Percentiles rank a stretch among this genome's conserved stretches.
Conservation (phyloP, 306 rosid genomes). For the Quercus suber region DNA sequence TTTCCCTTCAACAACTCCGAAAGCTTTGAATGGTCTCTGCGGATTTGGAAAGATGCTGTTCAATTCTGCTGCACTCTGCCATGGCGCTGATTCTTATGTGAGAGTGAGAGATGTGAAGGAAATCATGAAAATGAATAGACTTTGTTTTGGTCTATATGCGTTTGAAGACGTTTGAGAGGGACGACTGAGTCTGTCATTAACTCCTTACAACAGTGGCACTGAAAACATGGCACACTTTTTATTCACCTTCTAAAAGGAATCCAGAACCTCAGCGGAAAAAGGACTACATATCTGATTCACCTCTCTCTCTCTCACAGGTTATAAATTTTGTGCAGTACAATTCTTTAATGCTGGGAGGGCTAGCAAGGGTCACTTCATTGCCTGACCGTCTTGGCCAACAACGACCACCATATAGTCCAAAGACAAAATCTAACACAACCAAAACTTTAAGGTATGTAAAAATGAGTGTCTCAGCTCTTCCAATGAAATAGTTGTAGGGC, state of each 20-base stretch:
- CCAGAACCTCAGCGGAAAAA: slow-evolving; percentile 34
- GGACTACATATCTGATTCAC: slow-evolving; percentile 1
- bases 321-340: slow-evolving; percentile 24
- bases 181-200: slow-evolving; percentile 68
- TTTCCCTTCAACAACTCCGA: slow-evolving; percentile 10
- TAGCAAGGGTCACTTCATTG: slow-evolving; percentile 11
- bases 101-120: slow-evolving; percentile 10
- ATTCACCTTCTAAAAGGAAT: slow-evolving; percentile 43
- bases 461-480: slow-evolving; percentile 25
- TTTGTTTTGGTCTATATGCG: slow-evolving; percentile 58
- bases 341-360: slow-evolving; percentile 28
- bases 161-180: slow-evolving; percentile 48
- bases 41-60: slow-evolving; percentile 61
- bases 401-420: slow-evolving; percentile 44
- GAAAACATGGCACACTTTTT: slow-evolving; percentile 68
- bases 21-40: slow-evolving; percentile 67
- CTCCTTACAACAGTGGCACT: slow-evolving; percentile 70
- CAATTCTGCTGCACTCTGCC: slow-evolving; percentile 36
- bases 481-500: slow-evolving; percentile 22
- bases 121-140: slow-evolving; percentile 41
- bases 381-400: slow-evolving; percentile 41
- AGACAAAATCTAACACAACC: slow-evolving; percentile 50
- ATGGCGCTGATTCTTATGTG: slow-evolving; percentile 73
- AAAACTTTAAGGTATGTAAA: slow-evolving; percentile 32
- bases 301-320: slow-evolving; percentile 5